Evolutionary conservation across 2,329 filamentous ascomycete genomes (phyloP).

Genomic region (Fusarium xyrophilum): DNA sequence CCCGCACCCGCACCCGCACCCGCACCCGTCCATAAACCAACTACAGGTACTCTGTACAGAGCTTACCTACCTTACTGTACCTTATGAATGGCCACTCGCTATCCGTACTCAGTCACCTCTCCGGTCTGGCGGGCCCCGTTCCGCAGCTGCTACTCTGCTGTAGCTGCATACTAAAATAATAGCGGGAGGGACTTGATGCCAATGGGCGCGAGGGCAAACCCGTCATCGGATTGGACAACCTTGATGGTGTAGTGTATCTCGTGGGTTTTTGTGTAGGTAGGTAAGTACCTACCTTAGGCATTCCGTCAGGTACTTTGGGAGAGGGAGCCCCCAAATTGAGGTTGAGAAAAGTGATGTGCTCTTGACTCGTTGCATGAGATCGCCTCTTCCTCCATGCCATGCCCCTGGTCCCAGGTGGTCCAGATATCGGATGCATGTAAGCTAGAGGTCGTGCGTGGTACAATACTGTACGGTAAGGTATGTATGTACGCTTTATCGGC

Average conservation of each 20-base stretch:
- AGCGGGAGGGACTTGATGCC: constrained; percentile 6
- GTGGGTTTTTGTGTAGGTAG: neutral
- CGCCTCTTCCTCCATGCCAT: neutral
- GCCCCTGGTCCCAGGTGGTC: constrained; percentile 1
- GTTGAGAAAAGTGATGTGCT: neutral
- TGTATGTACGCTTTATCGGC: constrained; percentile 13
- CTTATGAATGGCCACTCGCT: too few relatives aligned
- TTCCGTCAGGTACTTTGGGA: neutral
- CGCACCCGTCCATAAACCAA: neutral
- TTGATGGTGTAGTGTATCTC: constrained; percentile 4
- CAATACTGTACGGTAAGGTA: neutral
- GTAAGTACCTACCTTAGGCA: neutral
- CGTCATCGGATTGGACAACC: constrained; percentile 10
- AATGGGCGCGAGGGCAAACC: constrained; percentile 23
- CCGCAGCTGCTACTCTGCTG: constrained; percentile 11
- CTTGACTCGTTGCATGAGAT: neutral
- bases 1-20: too few relatives aligned
- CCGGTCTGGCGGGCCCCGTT: constrained; percentile 28
- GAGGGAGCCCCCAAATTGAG: neutral
- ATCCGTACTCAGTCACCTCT: neutral
- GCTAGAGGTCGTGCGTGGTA: neutral
- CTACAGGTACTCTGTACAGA: too few relatives aligned
- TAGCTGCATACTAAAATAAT: neutral
- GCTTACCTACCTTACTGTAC: too few relatives aligned
- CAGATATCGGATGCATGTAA: neutral